phyloP scores from a whole-genome alignment of 331 rosid species.

The Pyracantha coccinea region DNA sequence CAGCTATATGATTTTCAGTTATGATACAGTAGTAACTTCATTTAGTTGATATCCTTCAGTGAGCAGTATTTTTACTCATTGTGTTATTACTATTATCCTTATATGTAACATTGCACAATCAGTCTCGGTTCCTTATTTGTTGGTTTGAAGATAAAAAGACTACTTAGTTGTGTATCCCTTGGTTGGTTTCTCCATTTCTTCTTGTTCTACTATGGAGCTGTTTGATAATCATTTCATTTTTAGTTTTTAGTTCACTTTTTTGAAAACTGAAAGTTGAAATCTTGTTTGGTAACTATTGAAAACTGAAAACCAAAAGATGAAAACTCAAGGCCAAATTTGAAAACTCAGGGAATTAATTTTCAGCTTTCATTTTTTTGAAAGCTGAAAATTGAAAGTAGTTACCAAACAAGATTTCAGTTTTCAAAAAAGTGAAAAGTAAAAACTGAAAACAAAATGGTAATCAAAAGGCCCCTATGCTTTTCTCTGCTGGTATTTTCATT shows the following conservation, averaged over 20 bases:
- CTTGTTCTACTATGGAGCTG: not conserved
- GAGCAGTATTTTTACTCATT: not conserved
- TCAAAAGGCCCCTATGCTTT: not conserved
- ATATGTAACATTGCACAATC: not conserved
- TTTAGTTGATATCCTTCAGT: not conserved
- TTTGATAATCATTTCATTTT: too few relatives aligned
- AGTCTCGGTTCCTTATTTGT: not conserved
- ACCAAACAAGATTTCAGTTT: too few relatives aligned
- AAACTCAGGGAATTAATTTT: too few relatives aligned
- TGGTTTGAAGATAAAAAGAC: not conserved
- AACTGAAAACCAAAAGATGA: too few relatives aligned
- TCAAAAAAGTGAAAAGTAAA: too few relatives aligned
- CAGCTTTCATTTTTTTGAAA: too few relatives aligned
- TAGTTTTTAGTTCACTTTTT: too few relatives aligned
- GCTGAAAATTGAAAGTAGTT: too few relatives aligned
- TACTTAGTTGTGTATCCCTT: not conserved
- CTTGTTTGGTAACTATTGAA: too few relatives aligned
- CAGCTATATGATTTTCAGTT: not conserved
- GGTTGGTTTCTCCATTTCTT: not conserved
- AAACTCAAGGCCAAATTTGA: too few relatives aligned
- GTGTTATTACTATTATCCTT: not conserved
- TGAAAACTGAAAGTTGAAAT: too few relatives aligned
- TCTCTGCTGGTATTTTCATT: not conserved
- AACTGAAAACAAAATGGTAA: too few relatives aligned
- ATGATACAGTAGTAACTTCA: not conserved